phyloP scores from a whole-genome alignment of 1,284 basidiomycete genomes.

The Sporisorium exsertum region DNA sequence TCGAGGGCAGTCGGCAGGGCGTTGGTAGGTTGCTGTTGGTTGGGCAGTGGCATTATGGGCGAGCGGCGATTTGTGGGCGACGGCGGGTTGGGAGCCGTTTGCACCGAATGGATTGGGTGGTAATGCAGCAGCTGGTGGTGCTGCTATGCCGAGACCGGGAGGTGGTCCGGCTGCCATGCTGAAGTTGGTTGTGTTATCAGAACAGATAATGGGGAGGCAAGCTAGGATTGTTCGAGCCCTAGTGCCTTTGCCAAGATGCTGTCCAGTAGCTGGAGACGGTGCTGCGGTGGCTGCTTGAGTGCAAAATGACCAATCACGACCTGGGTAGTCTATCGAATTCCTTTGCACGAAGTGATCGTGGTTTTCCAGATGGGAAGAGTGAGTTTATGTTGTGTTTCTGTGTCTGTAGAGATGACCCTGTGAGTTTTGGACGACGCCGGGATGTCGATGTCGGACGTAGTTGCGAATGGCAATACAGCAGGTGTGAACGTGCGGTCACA shows the following conservation, averaged over 20 bases:
- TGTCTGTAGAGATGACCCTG: neutral
- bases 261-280: neutral
- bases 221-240: slow-evolving; percentile 23
- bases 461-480: neutral
- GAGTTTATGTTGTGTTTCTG: neutral
- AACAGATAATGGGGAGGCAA: slow-evolving; percentile 15
- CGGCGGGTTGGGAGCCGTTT: slow-evolving; percentile 22
- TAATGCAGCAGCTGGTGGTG: slow-evolving; percentile 41
- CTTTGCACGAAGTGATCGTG: neutral
- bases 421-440: neutral
- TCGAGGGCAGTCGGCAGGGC: slow-evolving; percentile 43
- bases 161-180: slow-evolving; percentile 52
- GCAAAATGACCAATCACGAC: neutral
- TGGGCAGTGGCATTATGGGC: slow-evolving; percentile 8
- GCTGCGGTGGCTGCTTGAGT: slow-evolving; percentile 4
- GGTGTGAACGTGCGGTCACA: neutral
- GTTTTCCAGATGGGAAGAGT: neutral
- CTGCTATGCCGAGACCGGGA: slow-evolving; percentile 48
- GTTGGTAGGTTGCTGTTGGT: slow-evolving; percentile 19
- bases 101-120: slow-evolving; percentile 48
- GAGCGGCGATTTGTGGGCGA: slow-evolving; percentile 23
- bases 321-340: neutral
- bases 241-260: slow-evolving; percentile 25
- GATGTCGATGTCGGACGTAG: neutral
- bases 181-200: neutral